Base-by-base conservation (phyloP, 179 eudicot genomes). In the Amaranthus tricolor region DNA sequence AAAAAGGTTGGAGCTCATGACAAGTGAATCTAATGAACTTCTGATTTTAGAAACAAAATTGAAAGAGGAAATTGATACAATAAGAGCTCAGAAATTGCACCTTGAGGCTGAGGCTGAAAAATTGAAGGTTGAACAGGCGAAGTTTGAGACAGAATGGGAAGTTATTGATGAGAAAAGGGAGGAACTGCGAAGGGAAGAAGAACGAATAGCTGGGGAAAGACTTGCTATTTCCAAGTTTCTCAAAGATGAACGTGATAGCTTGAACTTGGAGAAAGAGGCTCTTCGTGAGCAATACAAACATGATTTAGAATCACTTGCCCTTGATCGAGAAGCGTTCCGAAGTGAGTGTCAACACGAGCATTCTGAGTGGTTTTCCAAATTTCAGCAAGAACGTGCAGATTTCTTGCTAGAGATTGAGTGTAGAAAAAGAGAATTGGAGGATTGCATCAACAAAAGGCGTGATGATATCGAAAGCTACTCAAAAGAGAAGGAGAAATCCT, bases 61-160 rank as follows among this genome's bases (percentile, higher is more conserved):
- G 67, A 90, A 90, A 82, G 96, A 92, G 82, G 98, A 94, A 82
- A 90, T 94, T 64, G 95, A 94, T 80, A 58, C 71, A 56, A 85
- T 94, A 19, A 88, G 95, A 82, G 89, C 89, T 66, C 93, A 88
- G 72, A 93, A 89, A 64, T 80, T 62, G 72, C 93, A 90, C 74
- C 88, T 92, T 68, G 96, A 92, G 80, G 77, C 82, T 62, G 91
- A 90, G 72, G 92, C 94, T 71, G 95, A 94, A 72, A 86, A 83
- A 73, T 74, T 92, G 81, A 89, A 89, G 85, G 82, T 79, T 58
- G 93, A 86, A 79, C 92, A 94, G 83, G 88, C 89, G 50, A 90
- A 90, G 50, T 93, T 94, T 67, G 97, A 95, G 86, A 80, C 88
- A 64, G 95, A 95, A 71, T 95, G 97, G 97, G 95, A 95, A 65